Evolutionary conservation across 2,329 filamentous ascomycete genomes (phyloP).

Genomic region (Rhinocladiella mackenziei): DNA sequence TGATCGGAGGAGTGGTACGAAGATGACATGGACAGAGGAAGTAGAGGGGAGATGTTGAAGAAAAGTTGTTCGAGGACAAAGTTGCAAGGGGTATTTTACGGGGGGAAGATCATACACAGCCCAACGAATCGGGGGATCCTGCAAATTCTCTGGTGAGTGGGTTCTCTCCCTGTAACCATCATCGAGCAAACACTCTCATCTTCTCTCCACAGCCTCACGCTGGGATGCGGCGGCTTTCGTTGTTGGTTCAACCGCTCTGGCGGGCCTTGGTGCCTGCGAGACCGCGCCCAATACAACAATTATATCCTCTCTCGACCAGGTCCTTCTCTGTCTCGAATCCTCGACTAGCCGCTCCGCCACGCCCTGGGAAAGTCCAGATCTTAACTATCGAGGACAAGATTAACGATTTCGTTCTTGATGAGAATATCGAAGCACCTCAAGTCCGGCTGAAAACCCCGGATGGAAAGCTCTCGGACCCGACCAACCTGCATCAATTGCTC

Average conservation of each 20-base stretch:
- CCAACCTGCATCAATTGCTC: slow-evolving; percentile 34
- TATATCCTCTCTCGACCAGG: background rate
- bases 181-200: background rate
- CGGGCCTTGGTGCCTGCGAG: slow-evolving; percentile 9
- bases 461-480: slow-evolving; percentile 20
- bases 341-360: slow-evolving; percentile 3
- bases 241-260: slow-evolving; percentile 12
- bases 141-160: background rate
- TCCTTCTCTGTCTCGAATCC: slow-evolving; percentile 8
- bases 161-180: background rate
- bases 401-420: slow-evolving; percentile 21
- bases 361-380: slow-evolving; percentile 15
- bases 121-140: background rate
- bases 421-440: slow-evolving; percentile 22
- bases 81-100: background rate
- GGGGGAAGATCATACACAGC: too few species aligned
- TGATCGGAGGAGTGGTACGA: slow-evolving; percentile 49
- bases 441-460: slow-evolving; percentile 22
- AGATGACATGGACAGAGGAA: slow-evolving; percentile 48
- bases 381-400: slow-evolving; percentile 24
- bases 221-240: slow-evolving; percentile 16
- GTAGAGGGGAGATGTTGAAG: background rate
- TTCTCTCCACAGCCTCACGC: background rate
- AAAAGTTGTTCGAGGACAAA: background rate
- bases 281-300: too few species aligned